phyloP scores from a whole-genome alignment of 495 filamentous ascomycete species.

The Penicillium fimorum region DNA sequence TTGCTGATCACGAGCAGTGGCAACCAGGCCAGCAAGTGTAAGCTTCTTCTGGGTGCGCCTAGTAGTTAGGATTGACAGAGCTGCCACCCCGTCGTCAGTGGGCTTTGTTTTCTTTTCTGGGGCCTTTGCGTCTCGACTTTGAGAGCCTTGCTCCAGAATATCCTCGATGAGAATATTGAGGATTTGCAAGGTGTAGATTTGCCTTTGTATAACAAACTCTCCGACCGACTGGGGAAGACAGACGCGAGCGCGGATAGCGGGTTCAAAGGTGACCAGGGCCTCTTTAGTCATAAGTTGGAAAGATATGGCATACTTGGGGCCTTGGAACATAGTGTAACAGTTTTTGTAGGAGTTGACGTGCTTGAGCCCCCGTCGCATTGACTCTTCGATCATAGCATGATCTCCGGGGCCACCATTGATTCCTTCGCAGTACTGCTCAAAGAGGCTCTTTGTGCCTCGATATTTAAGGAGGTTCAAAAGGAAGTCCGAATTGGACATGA shows the following conservation, averaged over 20 bases:
- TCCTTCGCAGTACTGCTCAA: not conserved
- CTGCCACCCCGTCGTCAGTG: not conserved
- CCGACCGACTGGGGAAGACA: not conserved
- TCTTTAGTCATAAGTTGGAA: not conserved
- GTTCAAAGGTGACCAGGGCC: not conserved
- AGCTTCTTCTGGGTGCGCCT: no score
- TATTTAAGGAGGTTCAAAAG: no score
- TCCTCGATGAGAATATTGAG: not conserved
- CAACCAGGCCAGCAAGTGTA: not conserved
- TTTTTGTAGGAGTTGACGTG: not conserved
- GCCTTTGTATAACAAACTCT: not conserved
- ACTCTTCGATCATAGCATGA: not conserved
- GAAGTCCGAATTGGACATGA: not conserved
- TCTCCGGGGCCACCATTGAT: not conserved
- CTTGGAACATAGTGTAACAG: not conserved
- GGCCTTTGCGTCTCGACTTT: not conserved
- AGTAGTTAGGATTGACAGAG: not conserved
- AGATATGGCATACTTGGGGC: not conserved
- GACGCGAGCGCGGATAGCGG: not conserved
- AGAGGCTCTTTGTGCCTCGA: not conserved
- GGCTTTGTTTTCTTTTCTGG: not conserved
- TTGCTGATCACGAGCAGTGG: not conserved
- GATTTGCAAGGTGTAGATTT: not conserved
- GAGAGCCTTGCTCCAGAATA: not conserved
- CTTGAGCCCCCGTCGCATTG: not conserved